These are phyloP conservation scores for Bondarzewia mesenterica DNA, from an alignment of 1,284 basidiomycete species.

Conservation along the genomic window DNA sequence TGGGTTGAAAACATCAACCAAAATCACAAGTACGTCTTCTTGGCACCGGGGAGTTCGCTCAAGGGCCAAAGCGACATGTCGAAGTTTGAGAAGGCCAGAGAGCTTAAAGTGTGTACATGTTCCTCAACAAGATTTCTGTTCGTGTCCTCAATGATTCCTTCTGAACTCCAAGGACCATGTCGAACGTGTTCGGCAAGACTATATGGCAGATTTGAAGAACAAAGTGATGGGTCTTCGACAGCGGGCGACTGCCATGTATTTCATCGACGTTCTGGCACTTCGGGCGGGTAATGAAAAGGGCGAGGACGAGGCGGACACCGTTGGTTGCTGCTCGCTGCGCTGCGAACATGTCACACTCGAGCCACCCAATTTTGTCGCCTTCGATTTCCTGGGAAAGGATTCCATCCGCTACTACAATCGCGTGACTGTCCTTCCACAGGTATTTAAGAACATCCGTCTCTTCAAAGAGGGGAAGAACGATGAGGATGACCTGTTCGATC, in stretches of 20 bases:
- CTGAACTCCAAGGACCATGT: constrained; percentile 63
- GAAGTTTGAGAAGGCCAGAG: constrained; percentile 95
- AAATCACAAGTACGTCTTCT: constrained; percentile 93
- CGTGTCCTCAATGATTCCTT: neutral
- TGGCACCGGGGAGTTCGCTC: constrained; percentile 87
- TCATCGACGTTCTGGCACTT: constrained; percentile 91
- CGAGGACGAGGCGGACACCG: constrained; percentile 95
- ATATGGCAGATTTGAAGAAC: constrained; percentile 74
- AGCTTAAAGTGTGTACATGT: constrained; percentile 64
- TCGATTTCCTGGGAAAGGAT: constrained; percentile 97
- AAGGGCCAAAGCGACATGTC: constrained; percentile 95
- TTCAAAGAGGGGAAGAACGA: constrained; percentile 85
- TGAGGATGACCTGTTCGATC: constrained; percentile 90
- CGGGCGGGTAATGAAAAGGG: constrained; percentile 98
- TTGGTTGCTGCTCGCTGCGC: constrained; percentile 93
- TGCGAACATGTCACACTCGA: constrained; percentile 92
- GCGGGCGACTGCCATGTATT: constrained; percentile 94
- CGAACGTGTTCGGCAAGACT: constrained; percentile 83
- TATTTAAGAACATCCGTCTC: constrained; percentile 32
- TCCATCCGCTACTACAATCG: constrained; percentile 94
- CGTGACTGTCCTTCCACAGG: constrained; percentile 79
- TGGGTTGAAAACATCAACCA: constrained; percentile 96
- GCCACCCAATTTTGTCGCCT: constrained; percentile 78
- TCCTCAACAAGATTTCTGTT: neutral
- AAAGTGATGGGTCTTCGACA: constrained; percentile 92